Base-by-base conservation (phyloP, 2,329 filamentous ascomycete genomes). In the Zalaria obscura region DNA sequence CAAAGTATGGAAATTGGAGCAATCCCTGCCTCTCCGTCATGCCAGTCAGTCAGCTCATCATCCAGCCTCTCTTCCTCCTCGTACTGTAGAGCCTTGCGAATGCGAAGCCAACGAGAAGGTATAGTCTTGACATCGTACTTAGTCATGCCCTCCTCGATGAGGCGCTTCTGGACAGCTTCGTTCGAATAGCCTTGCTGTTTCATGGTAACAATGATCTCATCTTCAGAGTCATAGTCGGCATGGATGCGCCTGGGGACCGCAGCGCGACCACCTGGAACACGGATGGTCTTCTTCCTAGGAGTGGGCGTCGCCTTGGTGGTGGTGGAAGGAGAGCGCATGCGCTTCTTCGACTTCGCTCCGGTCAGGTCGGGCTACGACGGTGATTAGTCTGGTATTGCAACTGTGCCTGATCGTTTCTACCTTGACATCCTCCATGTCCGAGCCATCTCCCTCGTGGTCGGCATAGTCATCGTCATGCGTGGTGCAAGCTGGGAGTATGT, bases 11-110 rank as follows among this genome's bases (percentile, higher is more conserved):
- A 7, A n/a, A 32, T 32, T 2, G 3, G 29, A n/a, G 33, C 11
- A 41, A 9, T 11, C 44, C 58, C 49, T 53, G 70, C 68, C 52
- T 73, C 69, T 11, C 61, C 62, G 8, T 60, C 55, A 39, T 66
- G 60, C 70, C 69, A 73, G 48, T 68, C 67, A 39, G 59, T 66
- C 45, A 66, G 53, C 33, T 68, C 63, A 39, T 66, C 62, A 36
- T 66, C 59, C 0, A 73, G 56, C 25, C 62, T 54, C 36, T 62
- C 58, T 43, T 72, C 67, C n/a, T 66, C 57, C 25, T 58, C 57
- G 32, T 60, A 53, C 29, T 62, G 60, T 36, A 68, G 55, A 1
- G 59, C 61, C 32, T 60, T 56, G 41, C 63, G 62, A 39, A 72
- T 59, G 25, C 68, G 65, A 35, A 55, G 50, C 52, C 65, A 69